A percentile compares a stretch with the other conserved stretches of the same genome.
These are phyloP conservation scores for Tetrahymena thermophila DNA, from an alignment of 73 alveolate genomes.

Conservation along the genomic window DNA sequence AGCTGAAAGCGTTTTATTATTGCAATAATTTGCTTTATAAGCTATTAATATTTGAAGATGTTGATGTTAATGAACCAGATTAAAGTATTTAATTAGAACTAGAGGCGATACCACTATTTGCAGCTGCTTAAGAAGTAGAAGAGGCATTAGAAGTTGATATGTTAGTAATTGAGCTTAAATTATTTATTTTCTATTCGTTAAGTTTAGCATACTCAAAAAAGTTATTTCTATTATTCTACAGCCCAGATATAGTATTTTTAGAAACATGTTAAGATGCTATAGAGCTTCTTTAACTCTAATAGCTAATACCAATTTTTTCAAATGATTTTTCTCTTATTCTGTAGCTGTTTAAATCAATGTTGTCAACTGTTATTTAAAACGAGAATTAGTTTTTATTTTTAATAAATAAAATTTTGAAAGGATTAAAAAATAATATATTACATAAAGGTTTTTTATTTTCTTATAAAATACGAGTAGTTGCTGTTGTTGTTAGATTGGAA, in stretches of 20 bases:
- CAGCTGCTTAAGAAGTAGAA: neutral
- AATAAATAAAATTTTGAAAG: too few relatives aligned
- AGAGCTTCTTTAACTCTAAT: neutral
- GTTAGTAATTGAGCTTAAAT: neutral
- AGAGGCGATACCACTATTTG: neutral
- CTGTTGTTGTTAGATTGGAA: neutral
- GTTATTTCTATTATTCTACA: neutral
- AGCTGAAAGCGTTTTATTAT: neutral
- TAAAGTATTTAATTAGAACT: neutral
- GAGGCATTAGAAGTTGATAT: neutral
- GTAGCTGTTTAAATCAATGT: neutral
- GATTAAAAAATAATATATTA: neutral
- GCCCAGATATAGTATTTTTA: neutral
- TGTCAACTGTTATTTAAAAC: neutral
- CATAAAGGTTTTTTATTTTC: neutral
- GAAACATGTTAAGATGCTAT: neutral
- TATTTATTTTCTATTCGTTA: neutral
- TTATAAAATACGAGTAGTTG: neutral
- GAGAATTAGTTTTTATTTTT: neutral
- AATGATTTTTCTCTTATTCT: neutral
- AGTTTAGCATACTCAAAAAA: neutral
- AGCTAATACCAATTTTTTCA: neutral
- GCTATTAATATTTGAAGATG: neutral
- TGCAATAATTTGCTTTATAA: neutral
- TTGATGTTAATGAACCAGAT: neutral